phyloP scores from a whole-genome alignment of 441 rosid genomes.

The Omphalea diandra region DNA sequence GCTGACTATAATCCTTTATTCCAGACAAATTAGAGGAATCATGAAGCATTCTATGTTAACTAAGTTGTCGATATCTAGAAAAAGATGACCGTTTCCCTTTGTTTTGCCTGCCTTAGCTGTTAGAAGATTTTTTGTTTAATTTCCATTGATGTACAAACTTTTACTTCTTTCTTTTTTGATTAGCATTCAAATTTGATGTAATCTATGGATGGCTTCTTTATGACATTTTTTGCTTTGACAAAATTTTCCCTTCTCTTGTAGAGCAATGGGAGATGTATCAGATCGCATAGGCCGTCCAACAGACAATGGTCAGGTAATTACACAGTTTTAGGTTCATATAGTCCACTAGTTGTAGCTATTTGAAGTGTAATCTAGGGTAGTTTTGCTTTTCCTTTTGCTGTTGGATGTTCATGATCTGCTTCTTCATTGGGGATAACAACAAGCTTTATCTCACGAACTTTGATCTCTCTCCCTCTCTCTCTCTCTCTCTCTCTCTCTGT shows the following conservation, averaged over 20 bases:
- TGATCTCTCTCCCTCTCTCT: background rate
- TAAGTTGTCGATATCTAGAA: too few species aligned
- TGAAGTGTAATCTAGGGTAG: background rate
- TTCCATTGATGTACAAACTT: background rate
- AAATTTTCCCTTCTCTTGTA: conserved; percentile 27
- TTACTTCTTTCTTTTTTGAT: background rate
- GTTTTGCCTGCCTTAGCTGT: background rate
- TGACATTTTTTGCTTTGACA: conserved; percentile 14
- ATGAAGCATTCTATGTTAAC: background rate
- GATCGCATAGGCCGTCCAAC: conserved; percentile 97
- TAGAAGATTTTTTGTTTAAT: background rate
- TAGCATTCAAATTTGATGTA: background rate
- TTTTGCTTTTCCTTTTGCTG: background rate
- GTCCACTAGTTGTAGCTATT: background rate
- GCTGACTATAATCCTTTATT: background rate
- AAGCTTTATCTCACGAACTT: background rate
- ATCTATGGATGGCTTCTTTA: conserved; percentile 5
- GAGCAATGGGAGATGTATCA: conserved; percentile 99
- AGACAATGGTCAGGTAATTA: conserved; percentile 90
- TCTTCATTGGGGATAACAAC: conserved; percentile 2
- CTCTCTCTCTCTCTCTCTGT: background rate
- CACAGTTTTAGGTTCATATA: background rate
- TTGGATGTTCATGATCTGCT: background rate
- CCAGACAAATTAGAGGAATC: background rate
- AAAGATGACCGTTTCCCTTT: too few species aligned